Evolutionary conservation across 148 eudicot species (phyloP).

Genomic region (Suaeda aralocaspica): DNA sequence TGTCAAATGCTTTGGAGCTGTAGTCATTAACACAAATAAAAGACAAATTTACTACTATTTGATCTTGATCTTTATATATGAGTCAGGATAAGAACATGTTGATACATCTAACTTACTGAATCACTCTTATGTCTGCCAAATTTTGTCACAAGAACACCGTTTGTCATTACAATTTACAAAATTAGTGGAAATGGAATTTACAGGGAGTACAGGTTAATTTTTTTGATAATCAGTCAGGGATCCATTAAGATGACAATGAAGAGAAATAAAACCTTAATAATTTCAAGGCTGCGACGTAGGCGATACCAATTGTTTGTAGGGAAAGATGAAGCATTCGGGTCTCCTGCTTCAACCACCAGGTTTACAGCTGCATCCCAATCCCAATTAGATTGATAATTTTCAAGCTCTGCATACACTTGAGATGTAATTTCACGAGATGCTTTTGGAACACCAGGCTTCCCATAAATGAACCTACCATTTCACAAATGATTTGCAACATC

Average conservation of each 20-base stretch:
- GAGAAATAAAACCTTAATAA: conserved; percentile 52
- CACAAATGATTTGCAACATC: conserved; percentile 9
- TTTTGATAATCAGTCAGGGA: conserved; percentile 3
- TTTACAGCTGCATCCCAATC: conserved; percentile 91
- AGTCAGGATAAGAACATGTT: not conserved
- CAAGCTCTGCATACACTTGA: conserved; percentile 71
- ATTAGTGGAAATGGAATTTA: too few relatives aligned
- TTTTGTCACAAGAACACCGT: not conserved
- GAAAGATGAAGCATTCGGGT: conserved; percentile 57
- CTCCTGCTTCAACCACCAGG: conserved; percentile 78
- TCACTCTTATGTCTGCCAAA: not conserved
- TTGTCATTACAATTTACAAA: too few relatives aligned
- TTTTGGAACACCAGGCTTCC: conserved; percentile 93
- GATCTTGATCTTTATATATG: not conserved
- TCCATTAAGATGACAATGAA: not conserved
- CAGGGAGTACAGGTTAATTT: not conserved
- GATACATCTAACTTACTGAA: not conserved
- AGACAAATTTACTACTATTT: not conserved
- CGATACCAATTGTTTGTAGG: conserved; percentile 93
- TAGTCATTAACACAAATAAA: not conserved
- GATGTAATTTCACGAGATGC: conserved; percentile 66
- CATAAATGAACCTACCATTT: conserved; percentile 74
- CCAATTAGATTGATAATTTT: conserved; percentile 40
- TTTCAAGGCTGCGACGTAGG: conserved; percentile 80
- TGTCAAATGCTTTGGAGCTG: not conserved